Evolutionary conservation across 1,139 yeast genomes (phyloP).

Genomic region (Magnusiomyces suaveolens): DNA sequence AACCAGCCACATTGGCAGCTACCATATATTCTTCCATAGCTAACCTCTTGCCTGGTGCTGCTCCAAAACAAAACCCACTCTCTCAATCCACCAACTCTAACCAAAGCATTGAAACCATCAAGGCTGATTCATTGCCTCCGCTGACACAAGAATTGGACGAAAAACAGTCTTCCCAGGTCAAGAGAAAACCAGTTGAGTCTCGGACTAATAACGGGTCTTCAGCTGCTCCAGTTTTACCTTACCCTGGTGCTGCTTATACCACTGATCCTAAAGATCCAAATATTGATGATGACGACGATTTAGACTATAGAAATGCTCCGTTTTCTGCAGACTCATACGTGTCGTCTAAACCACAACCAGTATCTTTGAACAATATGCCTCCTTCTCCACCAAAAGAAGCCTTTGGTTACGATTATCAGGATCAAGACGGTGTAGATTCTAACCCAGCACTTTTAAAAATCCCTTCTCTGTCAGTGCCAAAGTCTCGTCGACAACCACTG

Average conservation of each 20-base stretch:
- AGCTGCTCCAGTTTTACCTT: conserved; percentile 21
- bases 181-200: conserved; percentile 4
- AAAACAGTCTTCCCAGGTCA: neutral
- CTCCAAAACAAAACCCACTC: conserved; percentile 6
- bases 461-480: neutral
- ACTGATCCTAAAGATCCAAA: conserved; percentile 16
- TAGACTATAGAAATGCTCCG: neutral
- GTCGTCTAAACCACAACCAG: neutral
- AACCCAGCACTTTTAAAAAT: neutral
- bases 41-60: too few relatives aligned
- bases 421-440: neutral
- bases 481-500: too few relatives aligned
- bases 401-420: neutral
- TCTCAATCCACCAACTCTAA: conserved; percentile 9
- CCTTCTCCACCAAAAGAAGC: conserved; percentile 3
- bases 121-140: neutral
- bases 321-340: conserved; percentile 7
- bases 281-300: neutral
- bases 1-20: neutral
- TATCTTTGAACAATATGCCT: neutral
- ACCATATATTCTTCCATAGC: neutral
- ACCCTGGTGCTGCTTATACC: conserved; percentile 3
- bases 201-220: neutral
- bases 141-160: neutral
- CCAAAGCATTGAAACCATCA: neutral